Percentiles rank a stretch among this genome's conserved stretches.
phyloP scores from a whole-genome alignment of 345 rosid genomes.

The Theobroma cacao region DNA sequence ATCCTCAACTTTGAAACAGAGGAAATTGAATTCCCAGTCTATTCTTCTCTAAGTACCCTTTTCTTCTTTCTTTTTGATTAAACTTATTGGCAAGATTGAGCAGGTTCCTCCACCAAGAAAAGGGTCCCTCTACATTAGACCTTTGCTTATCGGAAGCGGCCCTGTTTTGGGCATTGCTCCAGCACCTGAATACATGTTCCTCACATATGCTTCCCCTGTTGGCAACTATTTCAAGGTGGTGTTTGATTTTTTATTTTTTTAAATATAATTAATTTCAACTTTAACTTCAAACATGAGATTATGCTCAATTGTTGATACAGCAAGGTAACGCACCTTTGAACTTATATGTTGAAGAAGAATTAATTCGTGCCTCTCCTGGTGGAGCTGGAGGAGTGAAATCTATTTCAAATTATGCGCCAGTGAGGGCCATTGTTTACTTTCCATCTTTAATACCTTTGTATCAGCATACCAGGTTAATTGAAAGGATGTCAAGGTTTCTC shows the following conservation, averaged over 20 bases:
- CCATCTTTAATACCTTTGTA: too few relatives aligned
- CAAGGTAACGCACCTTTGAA: slow-evolving; percentile 50
- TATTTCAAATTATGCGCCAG: slow-evolving; percentile 68
- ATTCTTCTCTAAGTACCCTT: too few relatives aligned
- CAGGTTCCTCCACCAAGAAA: slow-evolving; percentile 13
- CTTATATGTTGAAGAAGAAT: slow-evolving; percentile 54
- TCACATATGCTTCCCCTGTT: slow-evolving; percentile 72
- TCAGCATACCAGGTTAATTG: too few relatives aligned
- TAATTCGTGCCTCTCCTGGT: slow-evolving; percentile 54
- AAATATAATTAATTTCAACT: background rate
- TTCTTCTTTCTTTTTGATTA: background rate
- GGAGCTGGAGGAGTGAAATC: slow-evolving; percentile 75
- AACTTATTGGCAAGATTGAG: background rate
- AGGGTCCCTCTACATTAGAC: slow-evolving; percentile 78
- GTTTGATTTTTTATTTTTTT: background rate
- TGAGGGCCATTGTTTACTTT: slow-evolving; percentile 37
- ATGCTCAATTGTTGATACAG: slow-evolving; percentile 20
- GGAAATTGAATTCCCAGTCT: too few relatives aligned
- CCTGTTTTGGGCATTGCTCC: background rate
- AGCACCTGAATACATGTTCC: slow-evolving; percentile 38
- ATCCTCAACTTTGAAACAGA: too few relatives aligned
- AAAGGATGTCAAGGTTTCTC: too few relatives aligned
- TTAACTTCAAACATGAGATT: background rate
- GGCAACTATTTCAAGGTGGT: slow-evolving; percentile 80
- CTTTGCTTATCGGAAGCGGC: slow-evolving; percentile 77